Evolutionary conservation across 768 basidiomycete genomes (phyloP), one percentile per base, ranked within the genome.

Genomic region (Pleurotus platypus): DNA sequence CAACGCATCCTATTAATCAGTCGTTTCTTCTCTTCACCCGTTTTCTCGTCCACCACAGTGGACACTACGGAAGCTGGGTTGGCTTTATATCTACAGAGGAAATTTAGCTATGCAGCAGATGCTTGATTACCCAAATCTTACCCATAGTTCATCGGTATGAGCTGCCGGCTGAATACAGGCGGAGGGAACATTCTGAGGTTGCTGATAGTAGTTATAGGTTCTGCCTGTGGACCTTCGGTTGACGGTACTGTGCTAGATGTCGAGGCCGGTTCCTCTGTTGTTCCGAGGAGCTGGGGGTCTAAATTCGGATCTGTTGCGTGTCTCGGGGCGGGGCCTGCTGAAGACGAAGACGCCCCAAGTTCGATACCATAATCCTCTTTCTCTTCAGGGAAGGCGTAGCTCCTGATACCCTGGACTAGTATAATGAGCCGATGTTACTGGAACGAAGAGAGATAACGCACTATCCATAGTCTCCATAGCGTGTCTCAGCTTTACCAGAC

Each of bases 1-100:
- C 91, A 92, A n/a, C 91, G 81, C 76, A 86, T 85, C 58, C 80
- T 80, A 67, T 94, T 94, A 58, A 95, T 89, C n/a, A 92, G 76
- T 2, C 92, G 79, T 61, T 87, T 89, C 65, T 81, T 84, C 68
- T 92, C 91, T 64, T 89, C 84, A 22, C 92, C 91, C 0, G 89
- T 93, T 59, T 82, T 82, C 66, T 87, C 87, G 63, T 89, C 84
- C 9, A 87, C 70, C 13, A 80, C 71, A 4, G 83, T 88, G 5
- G 88, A 79, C 1, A 81, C 73, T 60, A 91, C 82, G 0, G 92
- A 92, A 2, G 87, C 84, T 9, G 85, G 73, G 62, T 91, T 94
- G 3, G 85, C 76, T 65, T 89, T 90, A 76, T 89, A 94, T 57
- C 90, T 93, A 42, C 18, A 15, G 24, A 26, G 5, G 24, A 43